These are phyloP conservation scores for Syzygium aromaticum DNA, from an alignment of 345 rosid genomes.

Conservation along the genomic window DNA sequence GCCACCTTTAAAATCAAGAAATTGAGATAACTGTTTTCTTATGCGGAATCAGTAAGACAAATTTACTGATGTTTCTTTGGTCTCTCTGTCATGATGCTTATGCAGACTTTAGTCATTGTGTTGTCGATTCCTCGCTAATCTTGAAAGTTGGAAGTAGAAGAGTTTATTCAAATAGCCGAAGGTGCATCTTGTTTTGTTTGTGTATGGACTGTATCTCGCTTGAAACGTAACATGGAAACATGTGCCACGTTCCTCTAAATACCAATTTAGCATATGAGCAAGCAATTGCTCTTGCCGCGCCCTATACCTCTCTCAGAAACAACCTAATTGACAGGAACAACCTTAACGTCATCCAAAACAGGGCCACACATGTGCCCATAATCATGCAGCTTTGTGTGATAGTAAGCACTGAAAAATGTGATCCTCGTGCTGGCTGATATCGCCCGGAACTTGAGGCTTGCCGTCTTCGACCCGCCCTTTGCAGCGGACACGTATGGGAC, in stretches of 20 bases:
- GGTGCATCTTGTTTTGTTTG: background rate
- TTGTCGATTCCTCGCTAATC: background rate
- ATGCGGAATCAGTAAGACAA: background rate
- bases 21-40: background rate
- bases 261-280: background rate
- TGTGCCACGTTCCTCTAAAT: background rate
- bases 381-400: conserved; percentile 67
- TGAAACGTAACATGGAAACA: background rate
- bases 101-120: background rate
- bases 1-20: background rate
- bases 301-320: background rate
- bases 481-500: conserved; percentile 34
- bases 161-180: background rate
- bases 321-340: conserved; percentile 6
- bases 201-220: background rate
- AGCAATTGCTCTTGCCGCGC: background rate
- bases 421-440: conserved; percentile 46
- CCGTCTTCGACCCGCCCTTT: conserved; percentile 41
- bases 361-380: conserved; percentile 86
- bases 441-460: conserved; percentile 39
- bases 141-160: background rate
- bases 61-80: background rate
- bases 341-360: conserved; percentile 61
- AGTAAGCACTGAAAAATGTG: conserved; percentile 60
- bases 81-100: background rate